A percentile compares a stretch with the other conserved stretches of the same genome.
Conservation (phyloP, 2,329 filamentous ascomycete genomes). For the Xylariaceae sp. region DNA sequence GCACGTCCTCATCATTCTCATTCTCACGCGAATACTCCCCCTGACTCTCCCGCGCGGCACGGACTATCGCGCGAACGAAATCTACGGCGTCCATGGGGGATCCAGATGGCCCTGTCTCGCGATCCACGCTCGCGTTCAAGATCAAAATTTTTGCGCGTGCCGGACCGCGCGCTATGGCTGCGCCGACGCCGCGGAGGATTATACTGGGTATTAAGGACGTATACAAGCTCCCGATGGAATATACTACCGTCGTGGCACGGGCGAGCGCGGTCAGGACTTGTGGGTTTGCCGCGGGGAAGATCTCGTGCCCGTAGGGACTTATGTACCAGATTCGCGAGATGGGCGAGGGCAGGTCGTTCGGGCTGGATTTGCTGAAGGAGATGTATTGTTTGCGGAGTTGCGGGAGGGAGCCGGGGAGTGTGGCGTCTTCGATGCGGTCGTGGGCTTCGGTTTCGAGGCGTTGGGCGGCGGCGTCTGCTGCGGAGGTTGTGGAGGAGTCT, state of each 20-base stretch:
- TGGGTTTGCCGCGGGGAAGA: constrained; percentile 76
- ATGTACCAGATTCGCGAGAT: constrained; percentile 93
- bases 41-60: constrained; percentile 63
- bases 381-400: constrained; percentile 77
- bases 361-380: constrained; percentile 61
- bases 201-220: constrained; percentile 82
- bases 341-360: constrained; percentile 64
- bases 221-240: constrained; percentile 91
- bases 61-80: constrained; percentile 74
- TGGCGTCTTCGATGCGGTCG: constrained; percentile 71
- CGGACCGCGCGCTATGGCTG: constrained; percentile 40
- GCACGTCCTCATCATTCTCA: background rate
- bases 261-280: constrained; percentile 67
- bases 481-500: background rate
- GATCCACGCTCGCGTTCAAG: constrained; percentile 75
- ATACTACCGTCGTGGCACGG: constrained; percentile 65
- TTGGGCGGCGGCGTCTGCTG: constrained; percentile 23
- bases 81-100: constrained; percentile 67
- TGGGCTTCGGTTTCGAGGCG: constrained; percentile 45
- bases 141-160: constrained; percentile 71
- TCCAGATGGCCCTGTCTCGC: constrained; percentile 71
- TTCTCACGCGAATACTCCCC: constrained; percentile 33
- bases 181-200: constrained; percentile 69
- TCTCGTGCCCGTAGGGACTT: constrained; percentile 97
- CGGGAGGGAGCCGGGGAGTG: constrained; percentile 74